A percentile compares a stretch with the other conserved stretches of the same genome.
phyloP scores from a whole-genome alignment of 2,329 filamentous ascomycete genomes.

The Alternaria longipes region DNA sequence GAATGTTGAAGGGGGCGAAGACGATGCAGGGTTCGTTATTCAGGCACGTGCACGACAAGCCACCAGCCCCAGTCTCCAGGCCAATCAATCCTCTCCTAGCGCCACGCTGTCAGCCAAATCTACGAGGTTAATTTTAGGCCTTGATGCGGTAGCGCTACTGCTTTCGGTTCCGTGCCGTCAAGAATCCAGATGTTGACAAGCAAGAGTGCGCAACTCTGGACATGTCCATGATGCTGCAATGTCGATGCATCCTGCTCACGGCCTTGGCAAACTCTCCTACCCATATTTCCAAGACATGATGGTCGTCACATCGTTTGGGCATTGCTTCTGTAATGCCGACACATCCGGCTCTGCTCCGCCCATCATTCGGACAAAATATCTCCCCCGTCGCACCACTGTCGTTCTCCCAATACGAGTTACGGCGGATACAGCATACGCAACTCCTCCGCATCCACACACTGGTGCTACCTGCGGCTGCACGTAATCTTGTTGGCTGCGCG shows the following conservation, averaged over 20 bases:
- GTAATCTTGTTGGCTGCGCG: neutral
- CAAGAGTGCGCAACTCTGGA: neutral
- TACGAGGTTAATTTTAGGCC: constrained; percentile 13
- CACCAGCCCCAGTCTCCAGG: constrained; percentile 9
- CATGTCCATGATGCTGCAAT: neutral
- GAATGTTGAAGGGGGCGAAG: constrained; percentile 17
- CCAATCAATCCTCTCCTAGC: constrained; percentile 13
- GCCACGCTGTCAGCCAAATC: constrained; percentile 11
- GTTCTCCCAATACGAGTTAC: constrained; percentile 1
- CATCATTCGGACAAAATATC: constrained; percentile 4
- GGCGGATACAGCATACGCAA: neutral
- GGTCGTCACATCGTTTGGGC: constrained; percentile 7
- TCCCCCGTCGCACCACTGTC: constrained; percentile 1
- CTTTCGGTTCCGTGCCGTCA: constrained; percentile 4
- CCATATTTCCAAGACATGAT: constrained; percentile 3
- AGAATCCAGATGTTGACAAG: neutral
- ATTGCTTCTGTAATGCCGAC: constrained; percentile 8
- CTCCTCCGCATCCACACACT: neutral
- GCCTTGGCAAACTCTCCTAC: neutral
- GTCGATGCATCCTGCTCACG: neutral
- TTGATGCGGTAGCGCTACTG: constrained; percentile 17
- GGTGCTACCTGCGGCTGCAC: neutral
- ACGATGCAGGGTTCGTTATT: constrained; percentile 10
- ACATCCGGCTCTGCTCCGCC: constrained; percentile 13
- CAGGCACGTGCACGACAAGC: constrained; percentile 5